Percentiles rank a stretch among this genome's conserved stretches.
Evolutionary conservation across 192 early-diverging fungal genomes (phyloP).

Genomic region (Diversispora epigaea): DNA sequence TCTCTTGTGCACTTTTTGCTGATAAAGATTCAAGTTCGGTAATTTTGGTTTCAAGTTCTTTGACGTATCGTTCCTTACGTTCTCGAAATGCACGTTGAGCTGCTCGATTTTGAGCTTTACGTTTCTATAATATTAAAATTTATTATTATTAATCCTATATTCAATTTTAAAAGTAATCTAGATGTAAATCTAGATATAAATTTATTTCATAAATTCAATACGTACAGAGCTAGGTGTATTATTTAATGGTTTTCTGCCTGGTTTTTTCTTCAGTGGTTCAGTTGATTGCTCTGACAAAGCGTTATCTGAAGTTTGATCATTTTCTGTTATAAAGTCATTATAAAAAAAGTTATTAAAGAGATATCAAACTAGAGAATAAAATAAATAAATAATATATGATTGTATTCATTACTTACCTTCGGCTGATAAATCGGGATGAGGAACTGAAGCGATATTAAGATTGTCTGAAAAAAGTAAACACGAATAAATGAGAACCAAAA

Average conservation of each 20-base stretch:
- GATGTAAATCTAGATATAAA: neutral
- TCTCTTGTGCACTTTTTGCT: constrained; percentile 47
- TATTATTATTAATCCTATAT: neutral
- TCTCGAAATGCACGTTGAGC: constrained; percentile 88
- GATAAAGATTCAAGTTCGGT: constrained; percentile 62
- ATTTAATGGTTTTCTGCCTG: constrained; percentile 63
- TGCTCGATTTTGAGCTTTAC: constrained; percentile 77
- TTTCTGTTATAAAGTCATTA: neutral
- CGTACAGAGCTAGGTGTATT: constrained; percentile 37
- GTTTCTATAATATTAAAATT: constrained; percentile 38
- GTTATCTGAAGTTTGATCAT: neutral
- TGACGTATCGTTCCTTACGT: constrained; percentile 80
- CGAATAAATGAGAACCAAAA: neutral
- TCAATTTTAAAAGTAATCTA: neutral
- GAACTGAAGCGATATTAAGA: constrained; percentile 29
- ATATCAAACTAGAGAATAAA: neutral
- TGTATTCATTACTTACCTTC: neutral
- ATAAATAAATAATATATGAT: neutral
- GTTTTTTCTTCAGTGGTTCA: constrained; percentile 44
- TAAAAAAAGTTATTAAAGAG: neutral
- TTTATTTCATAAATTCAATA: neutral
- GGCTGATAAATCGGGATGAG: constrained; percentile 23
- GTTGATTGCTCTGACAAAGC: neutral
- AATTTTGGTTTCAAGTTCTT: constrained; percentile 75
- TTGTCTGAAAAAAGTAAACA: constrained; percentile 12